These are phyloP conservation scores for Hypoxylon sp. DNA, from an alignment of 2,329 filamentous ascomycete species.

Conservation along the genomic window DNA sequence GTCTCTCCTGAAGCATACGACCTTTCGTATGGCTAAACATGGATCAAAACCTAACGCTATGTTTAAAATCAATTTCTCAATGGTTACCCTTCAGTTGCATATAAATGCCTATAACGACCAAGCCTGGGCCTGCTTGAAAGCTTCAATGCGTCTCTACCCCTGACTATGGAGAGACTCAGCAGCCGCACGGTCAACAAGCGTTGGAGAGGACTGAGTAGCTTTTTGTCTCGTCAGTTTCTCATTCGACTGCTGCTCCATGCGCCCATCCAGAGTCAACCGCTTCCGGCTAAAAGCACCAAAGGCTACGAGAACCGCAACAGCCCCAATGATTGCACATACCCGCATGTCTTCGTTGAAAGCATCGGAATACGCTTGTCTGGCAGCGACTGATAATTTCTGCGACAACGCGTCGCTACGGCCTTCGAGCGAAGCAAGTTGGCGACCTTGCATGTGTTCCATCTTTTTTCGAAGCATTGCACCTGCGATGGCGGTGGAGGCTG, in stretches of 20 bases:
- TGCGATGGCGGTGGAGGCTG: constrained; percentile 65
- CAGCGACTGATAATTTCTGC: constrained; percentile 50
- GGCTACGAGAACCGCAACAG: constrained; percentile 58
- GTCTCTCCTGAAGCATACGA: background rate
- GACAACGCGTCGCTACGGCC: constrained; percentile 45
- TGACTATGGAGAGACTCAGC: background rate
- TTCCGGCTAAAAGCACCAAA: constrained; percentile 58
- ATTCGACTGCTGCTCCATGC: constrained; percentile 45
- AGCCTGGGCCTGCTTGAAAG: background rate
- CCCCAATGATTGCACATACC: constrained; percentile 60
- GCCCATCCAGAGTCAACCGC: constrained; percentile 51
- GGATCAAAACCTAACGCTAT: background rate
- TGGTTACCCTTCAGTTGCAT: background rate
- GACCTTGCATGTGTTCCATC: constrained; percentile 51
- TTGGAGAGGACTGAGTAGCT: constrained; percentile 12
- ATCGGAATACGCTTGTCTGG: constrained; percentile 60
- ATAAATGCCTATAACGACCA: background rate
- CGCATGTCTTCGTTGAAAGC: constrained; percentile 65
- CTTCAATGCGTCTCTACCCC: background rate
- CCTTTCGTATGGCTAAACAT: background rate
- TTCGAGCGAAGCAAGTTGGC: constrained; percentile 50
- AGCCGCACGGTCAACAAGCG: background rate
- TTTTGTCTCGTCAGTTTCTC: constrained; percentile 50
- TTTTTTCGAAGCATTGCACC: constrained; percentile 53
- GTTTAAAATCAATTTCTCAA: background rate